Evolutionary conservation across 345 rosid genomes (phyloP), one percentile per base, ranked within the genome.

Genomic region (Microthlaspi erraticum): DNA sequence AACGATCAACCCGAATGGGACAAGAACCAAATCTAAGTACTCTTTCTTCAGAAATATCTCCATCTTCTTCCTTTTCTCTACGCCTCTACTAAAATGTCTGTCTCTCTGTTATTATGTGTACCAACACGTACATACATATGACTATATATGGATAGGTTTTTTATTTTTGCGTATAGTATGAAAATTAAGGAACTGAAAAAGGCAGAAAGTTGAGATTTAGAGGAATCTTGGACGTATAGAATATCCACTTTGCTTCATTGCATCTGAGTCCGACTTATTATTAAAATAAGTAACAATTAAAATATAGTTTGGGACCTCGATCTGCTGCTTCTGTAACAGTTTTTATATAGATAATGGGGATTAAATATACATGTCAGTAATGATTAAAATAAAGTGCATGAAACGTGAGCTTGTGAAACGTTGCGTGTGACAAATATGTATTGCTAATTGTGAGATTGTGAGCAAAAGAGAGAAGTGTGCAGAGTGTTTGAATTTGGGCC

Each of bases 21-120:
- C 93, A 68, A 89, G 73, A 39, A 85, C 48, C 79, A 92, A 49
- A 85, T 89, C 98, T 71, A 92, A 86, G 45, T 78, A 54, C 57
- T 84, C 85, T 59, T 81, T 89, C n/a, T 74, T 50, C 75, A 83
- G 61, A n/a, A n/a, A 20, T 74, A 81, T 87, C 57, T 58, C 73
- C 77, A 41, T 68, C 64, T 54, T 68, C 74, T 61, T 45, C 20
- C 31, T 45, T 54, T 4, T 4, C 8, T 61, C 64, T 53, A 53
- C 64, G 60, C 60, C 62, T 74, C 36, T 60, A 41, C 26, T 60
- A 16, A 6, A 23, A 23, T 36, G 14, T 68, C 33, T 68, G 34
- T 43, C 64, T 66, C 26, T 17, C 10, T n/a, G n/a, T 38, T 34
- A 23, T 45, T 37, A 37, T 69, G 45, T 20, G 23, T 20, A 20